A percentile compares a stretch with the other conserved stretches of the same genome.
phyloP scores from a whole-genome alignment of 1,139 yeast species.

The Nematodospora anomalae region DNA sequence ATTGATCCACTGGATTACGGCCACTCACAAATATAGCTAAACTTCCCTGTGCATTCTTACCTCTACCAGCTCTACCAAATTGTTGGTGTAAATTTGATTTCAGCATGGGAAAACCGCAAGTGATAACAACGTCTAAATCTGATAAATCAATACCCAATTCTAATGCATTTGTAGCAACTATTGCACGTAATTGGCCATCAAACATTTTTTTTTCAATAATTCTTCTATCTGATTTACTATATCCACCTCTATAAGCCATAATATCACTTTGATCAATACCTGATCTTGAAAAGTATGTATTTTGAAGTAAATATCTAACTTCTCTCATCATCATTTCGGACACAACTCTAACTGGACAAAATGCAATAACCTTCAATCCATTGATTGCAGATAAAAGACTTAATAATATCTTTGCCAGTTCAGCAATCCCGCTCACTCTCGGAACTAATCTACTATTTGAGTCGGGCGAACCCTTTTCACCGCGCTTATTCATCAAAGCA shows the following conservation, averaged over 20 bases:
- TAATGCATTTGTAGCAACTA: constrained; percentile 91
- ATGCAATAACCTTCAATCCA: constrained; percentile 69
- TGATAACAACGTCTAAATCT: constrained; percentile 82
- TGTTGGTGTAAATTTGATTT: constrained; percentile 90
- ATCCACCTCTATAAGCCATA: constrained; percentile 95
- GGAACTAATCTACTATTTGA: constrained; percentile 30
- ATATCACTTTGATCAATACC: constrained; percentile 57
- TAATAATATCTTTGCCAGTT: constrained; percentile 71
- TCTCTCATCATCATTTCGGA: constrained; percentile 90
- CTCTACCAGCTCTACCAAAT: constrained; percentile 93
- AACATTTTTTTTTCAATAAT: constrained; percentile 89
- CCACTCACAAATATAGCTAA: constrained; percentile 83
- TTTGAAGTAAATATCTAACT: constrained; percentile 50
- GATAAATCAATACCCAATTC: constrained; percentile 96
- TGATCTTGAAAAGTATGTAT: constrained; percentile 29
- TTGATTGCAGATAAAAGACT: constrained; percentile 59
- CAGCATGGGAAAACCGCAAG: constrained; percentile 90
- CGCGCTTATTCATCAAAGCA: constrained; percentile 60
- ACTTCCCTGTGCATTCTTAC: constrained; percentile 61
- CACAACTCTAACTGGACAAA: constrained; percentile 81
- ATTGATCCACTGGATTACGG: constrained; percentile 82
- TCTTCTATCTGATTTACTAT: constrained; percentile 80
- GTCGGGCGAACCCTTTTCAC: constrained; percentile 31
- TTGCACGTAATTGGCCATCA: constrained; percentile 77
- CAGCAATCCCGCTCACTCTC: constrained; percentile 69